These are phyloP conservation scores for Tetracladium maxilliforme DNA, from an alignment of 2,329 filamentous ascomycete species.

Conservation along the genomic window DNA sequence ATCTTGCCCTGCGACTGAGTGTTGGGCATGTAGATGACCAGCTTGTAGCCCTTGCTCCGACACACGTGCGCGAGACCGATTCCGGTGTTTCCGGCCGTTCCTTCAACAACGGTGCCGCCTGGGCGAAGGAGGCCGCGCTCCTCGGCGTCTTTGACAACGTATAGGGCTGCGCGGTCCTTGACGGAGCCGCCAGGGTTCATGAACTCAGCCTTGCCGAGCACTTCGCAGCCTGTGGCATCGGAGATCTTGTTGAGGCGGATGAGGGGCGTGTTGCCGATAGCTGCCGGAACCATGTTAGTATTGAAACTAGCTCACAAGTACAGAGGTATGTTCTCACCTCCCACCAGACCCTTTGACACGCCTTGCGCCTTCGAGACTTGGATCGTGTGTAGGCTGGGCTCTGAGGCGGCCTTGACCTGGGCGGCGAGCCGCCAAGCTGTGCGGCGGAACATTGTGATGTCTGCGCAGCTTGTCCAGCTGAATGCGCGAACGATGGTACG, in stretches of 20 bases:
- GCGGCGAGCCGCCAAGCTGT: slow-evolving; percentile 39
- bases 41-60: slow-evolving; percentile 76
- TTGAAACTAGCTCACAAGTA: neutral
- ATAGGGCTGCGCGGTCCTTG: slow-evolving; percentile 92
- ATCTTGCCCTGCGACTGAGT: slow-evolving; percentile 98
- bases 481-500: neutral
- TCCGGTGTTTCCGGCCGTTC: slow-evolving; percentile 93
- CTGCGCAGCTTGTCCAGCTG: neutral
- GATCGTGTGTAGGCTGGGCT: slow-evolving; percentile 29
- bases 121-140: slow-evolving; percentile 68
- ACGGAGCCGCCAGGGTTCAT: slow-evolving; percentile 95
- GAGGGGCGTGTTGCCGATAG: slow-evolving; percentile 93
- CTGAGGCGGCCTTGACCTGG: slow-evolving; percentile 31
- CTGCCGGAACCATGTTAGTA: slow-evolving; percentile 26
- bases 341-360: slow-evolving; percentile 48
- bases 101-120: slow-evolving; percentile 90
- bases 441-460: slow-evolving; percentile 35
- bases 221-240: slow-evolving; percentile 79
- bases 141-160: slow-evolving; percentile 87
- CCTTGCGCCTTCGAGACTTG: slow-evolving; percentile 53
- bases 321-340: slow-evolving; percentile 31
- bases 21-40: slow-evolving; percentile 99
- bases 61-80: slow-evolving; percentile 97
- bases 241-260: slow-evolving; percentile 83
- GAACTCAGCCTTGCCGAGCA: slow-evolving; percentile 96